These are phyloP conservation scores for Alliaria petiolata DNA, from an alignment of 345 rosid genomes.

Conservation along the genomic window DNA sequence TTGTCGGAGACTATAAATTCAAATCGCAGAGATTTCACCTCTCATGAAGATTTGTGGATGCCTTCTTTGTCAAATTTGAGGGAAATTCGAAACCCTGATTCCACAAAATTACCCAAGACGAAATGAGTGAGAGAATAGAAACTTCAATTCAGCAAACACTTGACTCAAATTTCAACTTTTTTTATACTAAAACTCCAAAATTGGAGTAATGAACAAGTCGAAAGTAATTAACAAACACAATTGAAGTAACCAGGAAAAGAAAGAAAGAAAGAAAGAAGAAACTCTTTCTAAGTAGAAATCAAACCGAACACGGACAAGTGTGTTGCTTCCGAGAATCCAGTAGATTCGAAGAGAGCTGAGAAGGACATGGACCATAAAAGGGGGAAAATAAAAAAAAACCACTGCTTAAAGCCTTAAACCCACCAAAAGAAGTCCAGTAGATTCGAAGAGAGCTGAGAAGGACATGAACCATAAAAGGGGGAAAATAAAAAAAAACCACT, in stretches of 20 bases:
- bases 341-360: not conserved
- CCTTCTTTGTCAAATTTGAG: not conserved
- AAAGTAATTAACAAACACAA: not conserved
- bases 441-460: too few relatives aligned
- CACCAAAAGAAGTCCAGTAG: too few relatives aligned
- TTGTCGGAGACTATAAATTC: conserved; percentile 6
- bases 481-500: too few relatives aligned
- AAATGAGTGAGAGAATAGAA: not conserved
- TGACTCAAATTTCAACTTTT: not conserved
- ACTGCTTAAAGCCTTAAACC: too few relatives aligned
- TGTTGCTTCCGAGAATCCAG: conserved; percentile 17
- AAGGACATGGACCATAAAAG: not conserved
- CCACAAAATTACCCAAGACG: not conserved
- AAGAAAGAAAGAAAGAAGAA: too few relatives aligned
- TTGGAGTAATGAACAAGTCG: not conserved
- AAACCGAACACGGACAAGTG: conserved; percentile 10
- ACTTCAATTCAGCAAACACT: not conserved
- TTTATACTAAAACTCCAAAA: not conserved
- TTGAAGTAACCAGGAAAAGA: not conserved
- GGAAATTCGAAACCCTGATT: not conserved
- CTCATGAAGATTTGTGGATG: not conserved
- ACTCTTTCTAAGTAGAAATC: not conserved
- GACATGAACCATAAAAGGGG: too few relatives aligned
- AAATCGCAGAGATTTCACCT: conserved; percentile 10
- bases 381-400: not conserved